phyloP scores from a whole-genome alignment of 306 rosid genomes.

The Urtica urens region DNA sequence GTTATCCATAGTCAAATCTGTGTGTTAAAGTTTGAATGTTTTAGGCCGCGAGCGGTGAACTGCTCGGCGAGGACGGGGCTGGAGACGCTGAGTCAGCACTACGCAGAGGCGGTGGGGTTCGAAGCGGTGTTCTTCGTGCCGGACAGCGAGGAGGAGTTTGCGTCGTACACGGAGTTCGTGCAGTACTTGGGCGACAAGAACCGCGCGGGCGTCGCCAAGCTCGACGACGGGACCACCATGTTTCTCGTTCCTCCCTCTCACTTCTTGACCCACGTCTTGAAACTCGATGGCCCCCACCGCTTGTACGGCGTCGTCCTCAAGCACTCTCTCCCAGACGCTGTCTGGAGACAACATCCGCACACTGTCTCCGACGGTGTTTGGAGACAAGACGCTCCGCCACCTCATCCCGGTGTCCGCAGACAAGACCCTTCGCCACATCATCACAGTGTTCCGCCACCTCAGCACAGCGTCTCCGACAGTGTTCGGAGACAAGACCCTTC shows the following conservation, averaged over 20 bases:
- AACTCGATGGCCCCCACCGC: conserved; percentile 90
- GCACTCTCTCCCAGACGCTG: conserved; percentile 62
- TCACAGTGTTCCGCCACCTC: conserved; percentile 27
- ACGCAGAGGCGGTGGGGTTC: conserved; percentile 85
- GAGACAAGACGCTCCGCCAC: conserved; percentile 55
- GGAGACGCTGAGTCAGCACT: conserved; percentile 84
- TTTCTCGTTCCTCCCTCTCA: conserved; percentile 98
- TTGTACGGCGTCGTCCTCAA: conserved; percentile 93
- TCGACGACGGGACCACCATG: conserved; percentile 74
- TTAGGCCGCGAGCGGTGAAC: conserved; percentile 84
- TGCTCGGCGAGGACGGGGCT: conserved; percentile 98
- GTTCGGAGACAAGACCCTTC: conserved; percentile 41
- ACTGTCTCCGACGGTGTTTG: conserved; percentile 42
- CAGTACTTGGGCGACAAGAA: conserved; percentile 77
- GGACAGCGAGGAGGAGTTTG: conserved; percentile 93
- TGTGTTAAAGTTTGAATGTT: too few species aligned
- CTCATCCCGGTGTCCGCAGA: conserved; percentile 47
- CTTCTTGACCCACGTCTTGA: conserved; percentile 70
- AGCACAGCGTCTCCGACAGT: too few species aligned
- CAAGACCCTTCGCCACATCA: too few species aligned
- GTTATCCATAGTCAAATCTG: too few species aligned
- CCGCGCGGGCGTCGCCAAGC: conserved; percentile 99
- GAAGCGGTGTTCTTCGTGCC: conserved; percentile 93
- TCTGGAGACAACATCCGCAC: conserved; percentile 43
- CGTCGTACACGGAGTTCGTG: conserved; percentile 98